A percentile compares a stretch with the other conserved stretches of the same genome.
These are phyloP conservation scores for Adiantum capillusveneris DNA, from an alignment of 75 land plant species.

Conservation along the genomic window DNA sequence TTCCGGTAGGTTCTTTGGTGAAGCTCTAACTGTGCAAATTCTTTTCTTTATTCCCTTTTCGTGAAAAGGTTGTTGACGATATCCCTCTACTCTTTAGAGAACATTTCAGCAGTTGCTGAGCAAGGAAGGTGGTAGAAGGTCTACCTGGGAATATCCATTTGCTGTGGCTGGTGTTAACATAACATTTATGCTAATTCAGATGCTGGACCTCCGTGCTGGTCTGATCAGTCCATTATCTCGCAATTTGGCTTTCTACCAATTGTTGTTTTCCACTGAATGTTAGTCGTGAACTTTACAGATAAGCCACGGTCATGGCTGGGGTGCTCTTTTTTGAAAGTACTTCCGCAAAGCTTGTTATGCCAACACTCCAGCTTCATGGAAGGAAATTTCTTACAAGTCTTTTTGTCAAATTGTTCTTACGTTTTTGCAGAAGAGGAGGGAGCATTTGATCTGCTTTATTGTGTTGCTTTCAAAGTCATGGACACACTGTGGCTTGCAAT, in stretches of 20 bases:
- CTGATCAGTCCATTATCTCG: not conserved
- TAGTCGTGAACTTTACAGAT: constrained; percentile 23
- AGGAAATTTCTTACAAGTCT: too few species aligned
- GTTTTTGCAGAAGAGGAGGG: constrained; percentile 62
- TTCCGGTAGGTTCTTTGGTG: constrained; percentile 47
- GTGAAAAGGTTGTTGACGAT: too few species aligned
- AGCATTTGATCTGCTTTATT: constrained; percentile 90
- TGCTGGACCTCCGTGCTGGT: constrained; percentile 75
- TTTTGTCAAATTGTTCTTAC: too few species aligned
- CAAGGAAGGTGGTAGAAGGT: constrained; percentile 59
- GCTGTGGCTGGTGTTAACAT: constrained; percentile 85
- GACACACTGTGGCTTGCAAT: constrained; percentile 93
- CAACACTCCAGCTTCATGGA: too few species aligned
- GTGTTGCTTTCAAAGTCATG: constrained; percentile 90
- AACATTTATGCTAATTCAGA: constrained; percentile 85
- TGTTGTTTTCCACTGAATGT: not conserved
- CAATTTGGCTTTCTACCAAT: not conserved
- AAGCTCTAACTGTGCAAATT: too few species aligned
- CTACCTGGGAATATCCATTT: constrained; percentile 89
- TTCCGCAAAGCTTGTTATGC: too few species aligned
- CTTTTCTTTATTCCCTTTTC: too few species aligned
- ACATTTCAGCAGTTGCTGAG: constrained; percentile 55
- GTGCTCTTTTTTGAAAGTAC: constrained; percentile 63
- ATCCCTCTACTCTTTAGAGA: constrained; percentile 29
- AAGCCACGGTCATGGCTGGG: constrained; percentile 59